Evolutionary conservation across 2,329 filamentous ascomycete genomes (phyloP).

Genomic region (Epichloe aotearoae): DNA sequence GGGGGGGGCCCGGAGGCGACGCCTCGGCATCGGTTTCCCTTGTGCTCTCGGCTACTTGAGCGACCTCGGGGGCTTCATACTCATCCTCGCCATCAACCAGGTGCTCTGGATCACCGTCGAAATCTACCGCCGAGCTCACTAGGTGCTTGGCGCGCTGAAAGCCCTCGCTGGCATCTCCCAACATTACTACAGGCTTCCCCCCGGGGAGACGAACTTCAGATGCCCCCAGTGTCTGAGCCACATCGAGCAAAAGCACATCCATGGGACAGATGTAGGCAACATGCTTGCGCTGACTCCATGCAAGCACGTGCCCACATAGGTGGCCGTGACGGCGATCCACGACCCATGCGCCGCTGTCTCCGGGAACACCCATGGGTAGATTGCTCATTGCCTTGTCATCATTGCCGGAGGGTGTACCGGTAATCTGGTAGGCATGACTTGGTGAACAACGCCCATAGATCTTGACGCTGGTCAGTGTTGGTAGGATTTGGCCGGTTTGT

Average conservation of each 20-base stretch:
- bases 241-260: constrained; percentile 79
- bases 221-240: constrained; percentile 64
- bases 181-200: constrained; percentile 28
- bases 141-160: neutral
- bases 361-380: constrained; percentile 53
- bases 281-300: constrained; percentile 68
- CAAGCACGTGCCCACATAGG: constrained; percentile 81
- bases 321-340: constrained; percentile 66
- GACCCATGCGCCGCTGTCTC: constrained; percentile 89
- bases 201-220: constrained; percentile 53
- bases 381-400: constrained; percentile 8
- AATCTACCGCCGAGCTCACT: neutral
- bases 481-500: constrained; percentile 64
- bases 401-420: constrained; percentile 21
- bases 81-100: constrained; percentile 18
- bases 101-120: constrained; percentile 15
- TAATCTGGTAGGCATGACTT: constrained; percentile 54
- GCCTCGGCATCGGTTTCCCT: neutral
- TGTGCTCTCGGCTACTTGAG: constrained; percentile 6
- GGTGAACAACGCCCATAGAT: constrained; percentile 74
- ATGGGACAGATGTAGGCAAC: constrained; percentile 92
- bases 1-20: neutral
- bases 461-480: constrained; percentile 70
- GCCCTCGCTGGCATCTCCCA: constrained; percentile 9
- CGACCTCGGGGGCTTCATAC: neutral